Evolutionary conservation across 768 basidiomycete species (phyloP).

Genomic region (Saitozyma podzolica): DNA sequence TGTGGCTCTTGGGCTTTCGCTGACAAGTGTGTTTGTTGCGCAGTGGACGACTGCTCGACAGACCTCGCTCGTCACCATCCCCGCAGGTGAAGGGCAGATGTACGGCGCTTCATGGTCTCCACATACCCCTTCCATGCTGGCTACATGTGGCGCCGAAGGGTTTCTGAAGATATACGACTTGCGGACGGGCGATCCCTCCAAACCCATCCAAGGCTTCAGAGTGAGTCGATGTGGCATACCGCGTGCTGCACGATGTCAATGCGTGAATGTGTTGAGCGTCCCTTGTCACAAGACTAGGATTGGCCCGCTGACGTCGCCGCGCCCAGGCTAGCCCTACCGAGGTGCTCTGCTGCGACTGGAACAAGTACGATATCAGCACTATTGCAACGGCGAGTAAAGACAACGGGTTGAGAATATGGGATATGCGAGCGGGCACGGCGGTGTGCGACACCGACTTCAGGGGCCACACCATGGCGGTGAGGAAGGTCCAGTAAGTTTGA

Average conservation of each 20-base stretch:
- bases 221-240: background rate
- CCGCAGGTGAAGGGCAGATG: slow-evolving; percentile 79
- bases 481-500: slow-evolving; percentile 32
- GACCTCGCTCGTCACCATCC: slow-evolving; percentile 74
- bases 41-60: slow-evolving; percentile 87
- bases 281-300: background rate
- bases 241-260: no score
- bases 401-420: slow-evolving; percentile 23
- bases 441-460: slow-evolving; percentile 11
- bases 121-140: slow-evolving; percentile 76
- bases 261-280: no score
- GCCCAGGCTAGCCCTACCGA: slow-evolving; percentile 12
- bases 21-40: slow-evolving; percentile 1
- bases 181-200: slow-evolving; percentile 15
- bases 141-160: slow-evolving; percentile 84
- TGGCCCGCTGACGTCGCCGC: background rate
- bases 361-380: slow-evolving; percentile 40
- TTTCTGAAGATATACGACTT: slow-evolving; percentile 48
- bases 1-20: background rate
- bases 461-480: slow-evolving; percentile 32
- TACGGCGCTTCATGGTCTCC: slow-evolving; percentile 92
- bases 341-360: slow-evolving; percentile 42
- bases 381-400: slow-evolving; percentile 33
- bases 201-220: background rate
- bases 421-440: slow-evolving; percentile 16